These are phyloP conservation scores for Geranomyces michiganensis DNA, from an alignment of 192 early-diverging fungal genomes.

Conservation along the genomic window DNA sequence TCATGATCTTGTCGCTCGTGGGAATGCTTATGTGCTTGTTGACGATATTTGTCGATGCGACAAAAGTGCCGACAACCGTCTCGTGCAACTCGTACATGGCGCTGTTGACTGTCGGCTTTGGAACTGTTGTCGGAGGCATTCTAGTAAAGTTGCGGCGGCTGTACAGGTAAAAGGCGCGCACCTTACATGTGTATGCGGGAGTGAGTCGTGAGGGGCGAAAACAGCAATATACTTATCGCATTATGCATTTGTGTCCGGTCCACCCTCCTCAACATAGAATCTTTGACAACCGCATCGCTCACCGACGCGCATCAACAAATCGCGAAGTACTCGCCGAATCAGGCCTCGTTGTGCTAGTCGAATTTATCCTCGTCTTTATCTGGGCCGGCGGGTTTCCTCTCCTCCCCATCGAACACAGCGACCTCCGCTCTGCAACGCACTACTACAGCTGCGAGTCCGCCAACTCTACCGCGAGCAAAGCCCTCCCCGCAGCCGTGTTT, in stretches of 20 bases:
- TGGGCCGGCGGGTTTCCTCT: conserved; percentile 27
- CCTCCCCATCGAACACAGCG: not conserved
- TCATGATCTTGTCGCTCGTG: conserved; percentile 19
- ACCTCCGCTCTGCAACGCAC: not conserved
- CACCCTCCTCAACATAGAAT: too few relatives aligned
- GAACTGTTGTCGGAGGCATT: conserved; percentile 27
- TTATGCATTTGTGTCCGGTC: too few relatives aligned
- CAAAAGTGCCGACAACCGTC: conserved; percentile 4
- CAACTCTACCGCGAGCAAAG: not conserved
- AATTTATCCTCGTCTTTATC: conserved; percentile 12
- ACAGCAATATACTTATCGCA: not conserved
- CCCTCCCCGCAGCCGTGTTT: not conserved
- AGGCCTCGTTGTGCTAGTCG: not conserved
- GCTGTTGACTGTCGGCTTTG: conserved; percentile 27
- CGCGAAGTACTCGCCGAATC: not conserved
- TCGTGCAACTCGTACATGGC: conserved; percentile 34
- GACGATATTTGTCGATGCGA: conserved; percentile 22
- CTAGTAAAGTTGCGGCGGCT: conserved; percentile 22
- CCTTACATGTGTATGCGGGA: not conserved
- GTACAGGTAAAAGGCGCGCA: conserved; percentile 13
- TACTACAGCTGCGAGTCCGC: conserved; percentile 14
- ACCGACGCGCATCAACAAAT: conserved; percentile 10
- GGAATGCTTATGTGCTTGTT: conserved; percentile 24
- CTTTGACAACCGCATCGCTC: conserved; percentile 26
- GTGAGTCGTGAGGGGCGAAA: too few relatives aligned